Conservation (phyloP, 352 stramenopile species). For the Globisporangium splendens region DNA sequence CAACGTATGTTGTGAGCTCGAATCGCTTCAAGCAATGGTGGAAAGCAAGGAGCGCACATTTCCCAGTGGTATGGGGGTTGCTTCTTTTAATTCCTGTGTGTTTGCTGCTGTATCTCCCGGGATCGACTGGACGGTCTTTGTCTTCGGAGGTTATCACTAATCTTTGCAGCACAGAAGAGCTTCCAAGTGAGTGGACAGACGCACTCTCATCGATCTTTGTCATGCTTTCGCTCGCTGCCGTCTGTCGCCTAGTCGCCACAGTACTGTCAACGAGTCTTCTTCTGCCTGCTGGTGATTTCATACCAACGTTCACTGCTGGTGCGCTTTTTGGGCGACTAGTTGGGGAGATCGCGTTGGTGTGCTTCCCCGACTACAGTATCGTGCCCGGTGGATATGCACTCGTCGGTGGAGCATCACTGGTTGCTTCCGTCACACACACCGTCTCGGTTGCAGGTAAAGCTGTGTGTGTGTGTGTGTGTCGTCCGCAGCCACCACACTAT, state of each 20-base stretch:
- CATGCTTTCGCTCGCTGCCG: slow-evolving; percentile 25
- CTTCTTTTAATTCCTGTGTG: slow-evolving; percentile 35
- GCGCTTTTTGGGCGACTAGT: slow-evolving; percentile 51
- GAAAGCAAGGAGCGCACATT: slow-evolving; percentile 19
- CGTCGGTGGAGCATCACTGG: slow-evolving; percentile 55
- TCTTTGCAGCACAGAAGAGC: slow-evolving; percentile 20
- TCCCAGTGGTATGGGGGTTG: slow-evolving; percentile 20
- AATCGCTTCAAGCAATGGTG: slow-evolving; percentile 38
- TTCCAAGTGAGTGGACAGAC: slow-evolving; percentile 28
- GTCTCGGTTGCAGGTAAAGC: slow-evolving; percentile 48
- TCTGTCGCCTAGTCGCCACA: slow-evolving; percentile 33
- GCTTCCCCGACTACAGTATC: slow-evolving; percentile 35
- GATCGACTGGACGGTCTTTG: slow-evolving; percentile 31
- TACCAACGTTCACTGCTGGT: slow-evolving; percentile 64
- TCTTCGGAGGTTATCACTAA: slow-evolving; percentile 27
- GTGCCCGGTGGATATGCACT: slow-evolving; percentile 65
- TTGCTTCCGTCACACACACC: slow-evolving; percentile 58
- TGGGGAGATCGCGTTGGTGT: slow-evolving; percentile 35
- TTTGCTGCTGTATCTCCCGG: slow-evolving; percentile 35
- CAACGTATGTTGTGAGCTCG: slow-evolving; percentile 40
- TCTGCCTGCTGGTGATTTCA: slow-evolving; percentile 55
- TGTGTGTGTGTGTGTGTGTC: not conserved
- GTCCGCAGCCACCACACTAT: no score
- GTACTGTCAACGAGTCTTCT: slow-evolving; percentile 48
- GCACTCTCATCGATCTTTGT: slow-evolving; percentile 28